A percentile compares a stretch with the other conserved stretches of the same genome.
phyloP scores from a whole-genome alignment of 2,329 filamentous ascomycete genomes.

The Anisogramma anomala region DNA sequence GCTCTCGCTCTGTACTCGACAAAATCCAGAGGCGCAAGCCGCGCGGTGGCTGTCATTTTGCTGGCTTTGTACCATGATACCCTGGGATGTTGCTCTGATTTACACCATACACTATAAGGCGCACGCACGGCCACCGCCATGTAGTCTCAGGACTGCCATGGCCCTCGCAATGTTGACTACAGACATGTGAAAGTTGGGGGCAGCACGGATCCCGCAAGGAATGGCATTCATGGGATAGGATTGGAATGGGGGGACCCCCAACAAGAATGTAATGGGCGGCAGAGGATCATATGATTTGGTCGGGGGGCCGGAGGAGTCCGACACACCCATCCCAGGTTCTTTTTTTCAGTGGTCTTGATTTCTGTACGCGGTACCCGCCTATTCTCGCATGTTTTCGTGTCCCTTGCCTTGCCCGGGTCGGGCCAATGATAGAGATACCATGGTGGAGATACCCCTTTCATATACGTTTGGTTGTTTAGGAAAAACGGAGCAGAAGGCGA shows the following conservation, averaged over 20 bases:
- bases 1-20: slow-evolving; percentile 5
- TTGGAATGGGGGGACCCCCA: too few relatives aligned
- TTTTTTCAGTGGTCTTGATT: background rate
- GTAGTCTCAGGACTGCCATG: background rate
- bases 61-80: slow-evolving; percentile 15
- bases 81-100: slow-evolving; percentile 9
- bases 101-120: background rate
- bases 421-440: slow-evolving; percentile 1
- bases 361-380: background rate
- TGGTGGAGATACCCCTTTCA: too few relatives aligned
- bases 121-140: background rate
- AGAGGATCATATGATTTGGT: too few relatives aligned
- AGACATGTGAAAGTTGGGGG: too few relatives aligned
- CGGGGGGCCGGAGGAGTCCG: too few relatives aligned
- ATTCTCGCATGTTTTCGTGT: background rate
- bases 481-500: background rate
- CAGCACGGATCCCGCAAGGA: too few relatives aligned
- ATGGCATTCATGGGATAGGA: too few relatives aligned
- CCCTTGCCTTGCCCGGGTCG: background rate
- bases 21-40: slow-evolving; percentile 13
- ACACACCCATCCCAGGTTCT: background rate
- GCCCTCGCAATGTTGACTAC: too few relatives aligned
- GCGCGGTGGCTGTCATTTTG: slow-evolving; percentile 13
- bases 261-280: too few relatives aligned
- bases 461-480: background rate